A percentile compares a stretch with the other conserved stretches of the same genome.
These are phyloP conservation scores for Populus hybrid DNA, from an alignment of 441 rosid genomes.

Conservation along the genomic window DNA sequence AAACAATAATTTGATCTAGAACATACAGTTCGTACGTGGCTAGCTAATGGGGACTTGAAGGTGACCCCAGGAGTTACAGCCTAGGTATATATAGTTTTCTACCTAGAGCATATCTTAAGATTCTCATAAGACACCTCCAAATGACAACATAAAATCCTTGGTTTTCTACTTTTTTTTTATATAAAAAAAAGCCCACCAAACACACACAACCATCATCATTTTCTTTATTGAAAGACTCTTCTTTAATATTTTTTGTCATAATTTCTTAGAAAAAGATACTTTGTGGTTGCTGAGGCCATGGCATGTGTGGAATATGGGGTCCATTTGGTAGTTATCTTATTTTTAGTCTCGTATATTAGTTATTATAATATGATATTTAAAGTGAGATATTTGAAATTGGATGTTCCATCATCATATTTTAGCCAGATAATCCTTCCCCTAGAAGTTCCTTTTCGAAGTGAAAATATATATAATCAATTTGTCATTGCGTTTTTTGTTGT, in stretches of 20 bases:
- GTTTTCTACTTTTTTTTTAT: not conserved
- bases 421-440: not conserved
- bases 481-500: not conserved
- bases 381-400: not conserved
- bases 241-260: not conserved
- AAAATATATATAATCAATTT: not conserved
- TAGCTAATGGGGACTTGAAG: not conserved
- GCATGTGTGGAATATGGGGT: not conserved
- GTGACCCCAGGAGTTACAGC: not conserved
- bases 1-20: not conserved
- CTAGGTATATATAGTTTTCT: not conserved
- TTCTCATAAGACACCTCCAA: not conserved
- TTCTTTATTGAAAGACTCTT: conserved; percentile 2
- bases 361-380: not conserved
- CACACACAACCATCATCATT: not conserved
- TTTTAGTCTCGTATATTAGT: not conserved
- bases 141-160: conserved; percentile 19
- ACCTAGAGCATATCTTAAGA: conserved; percentile 22
- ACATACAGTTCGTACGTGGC: not conserved
- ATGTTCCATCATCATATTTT: not conserved
- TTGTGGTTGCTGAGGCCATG: not conserved
- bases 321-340: not conserved
- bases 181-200: not conserved
- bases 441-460: not conserved
- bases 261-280: not conserved